Evolutionary conservation across 306 rosid genomes (phyloP), one percentile per base, ranked within the genome.

Genomic region (Pueraria montana): DNA sequence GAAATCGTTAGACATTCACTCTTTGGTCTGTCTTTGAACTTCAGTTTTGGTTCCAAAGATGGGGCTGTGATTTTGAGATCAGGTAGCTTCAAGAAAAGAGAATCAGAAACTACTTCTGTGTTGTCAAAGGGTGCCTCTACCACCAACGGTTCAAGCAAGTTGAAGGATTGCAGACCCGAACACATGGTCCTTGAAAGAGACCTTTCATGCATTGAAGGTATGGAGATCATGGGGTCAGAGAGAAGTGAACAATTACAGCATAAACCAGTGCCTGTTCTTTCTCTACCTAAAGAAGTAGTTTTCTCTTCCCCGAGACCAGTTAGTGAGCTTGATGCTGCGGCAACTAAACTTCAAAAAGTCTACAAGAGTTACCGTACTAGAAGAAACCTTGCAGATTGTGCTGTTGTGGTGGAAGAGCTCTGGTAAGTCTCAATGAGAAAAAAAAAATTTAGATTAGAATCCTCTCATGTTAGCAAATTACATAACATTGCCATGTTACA

Each of bases 331-430:
- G 95, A 94, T 46, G 95, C 94, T 11, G 99, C 99, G 1, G 99
- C 99, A 26, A 89, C 87, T 49, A 96, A 78, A 85, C 71, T 96
- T 78, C 99, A 96, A 72, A 96, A 96, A 68, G 97, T 92, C 6
- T 96, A 96, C 72, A 96, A 96, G 85, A 92, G 97, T 86, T 94
- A 96, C 76, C 87, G 98, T 1, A 96, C 98, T 0, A 45, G 99
- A 79, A 87, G 99, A 80, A 96, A 92, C 80, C 96, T 96, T 45
- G 99, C 99, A 14, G 99, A 96, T 84, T 96, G 99, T 85, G 99
- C 98, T 6, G 99, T 96, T 68, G 94, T 96, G 26, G 93, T 89
- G 21, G 98, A 96, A 77, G 99, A 96, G 82, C 91, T 96, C 17
- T 96, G 99, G 98, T 94, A 66, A 82, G 93, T 89, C n/a, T 46